These are phyloP conservation scores for Dactylellina drechsleri DNA, from an alignment of 2,329 filamentous ascomycete species.

Conservation along the genomic window DNA sequence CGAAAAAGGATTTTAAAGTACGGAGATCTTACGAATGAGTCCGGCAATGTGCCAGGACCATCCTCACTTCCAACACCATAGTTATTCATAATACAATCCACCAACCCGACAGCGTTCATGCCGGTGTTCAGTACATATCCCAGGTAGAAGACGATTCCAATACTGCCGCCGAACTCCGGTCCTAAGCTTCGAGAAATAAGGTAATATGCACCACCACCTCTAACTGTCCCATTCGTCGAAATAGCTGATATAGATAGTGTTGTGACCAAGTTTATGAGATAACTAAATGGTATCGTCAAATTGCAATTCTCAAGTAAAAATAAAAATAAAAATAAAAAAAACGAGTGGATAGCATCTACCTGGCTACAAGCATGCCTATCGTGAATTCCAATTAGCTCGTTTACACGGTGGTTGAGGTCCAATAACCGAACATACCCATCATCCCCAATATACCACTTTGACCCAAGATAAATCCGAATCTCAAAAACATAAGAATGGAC, in stretches of 20 bases:
- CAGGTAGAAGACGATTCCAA: slow-evolving; percentile 88
- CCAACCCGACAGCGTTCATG: slow-evolving; percentile 85
- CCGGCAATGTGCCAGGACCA: slow-evolving; percentile 71
- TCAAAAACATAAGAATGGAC: slow-evolving; percentile 90
- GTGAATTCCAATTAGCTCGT: too few species aligned
- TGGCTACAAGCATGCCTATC: slow-evolving; percentile 67
- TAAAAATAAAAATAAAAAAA: too few species aligned
- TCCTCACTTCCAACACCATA: slow-evolving; percentile 71
- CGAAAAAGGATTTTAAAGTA: neutral
- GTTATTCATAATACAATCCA: slow-evolving; percentile 83
- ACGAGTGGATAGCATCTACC: slow-evolving; percentile 62
- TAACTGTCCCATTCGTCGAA: slow-evolving; percentile 87
- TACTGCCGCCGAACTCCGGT: slow-evolving; percentile 88
- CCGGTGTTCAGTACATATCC: slow-evolving; percentile 88
- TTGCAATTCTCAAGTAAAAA: neutral
- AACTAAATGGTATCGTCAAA: slow-evolving; percentile 61
- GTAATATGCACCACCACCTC: slow-evolving; percentile 88
- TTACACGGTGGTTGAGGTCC: neutral
- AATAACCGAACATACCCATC: slow-evolving; percentile 69
- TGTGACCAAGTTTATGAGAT: slow-evolving; percentile 82
- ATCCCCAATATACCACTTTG: slow-evolving; percentile 82
- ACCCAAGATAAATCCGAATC: slow-evolving; percentile 85
- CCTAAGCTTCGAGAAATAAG: slow-evolving; percentile 86
- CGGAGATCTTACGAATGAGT: slow-evolving; percentile 60
- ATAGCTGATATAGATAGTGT: slow-evolving; percentile 88